These are phyloP conservation scores for Aspergillus hancockii DNA, from an alignment of 495 filamentous ascomycete species.

Conservation along the genomic window DNA sequence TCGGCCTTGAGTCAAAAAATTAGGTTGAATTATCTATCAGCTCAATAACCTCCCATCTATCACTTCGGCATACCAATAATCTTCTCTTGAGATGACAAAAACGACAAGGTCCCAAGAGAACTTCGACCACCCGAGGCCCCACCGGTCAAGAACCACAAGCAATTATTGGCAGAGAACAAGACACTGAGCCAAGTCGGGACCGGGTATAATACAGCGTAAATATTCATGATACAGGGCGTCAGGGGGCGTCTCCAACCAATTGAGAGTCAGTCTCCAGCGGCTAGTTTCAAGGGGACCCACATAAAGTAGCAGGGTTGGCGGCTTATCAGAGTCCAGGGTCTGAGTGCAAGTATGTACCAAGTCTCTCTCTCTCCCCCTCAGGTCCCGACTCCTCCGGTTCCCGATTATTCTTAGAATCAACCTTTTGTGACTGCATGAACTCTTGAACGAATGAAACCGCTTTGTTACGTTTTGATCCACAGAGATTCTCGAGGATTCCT, in stretches of 20 bases:
- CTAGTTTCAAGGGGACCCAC: slow-evolving; percentile 14
- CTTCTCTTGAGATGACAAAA: background rate
- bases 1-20: too few species aligned
- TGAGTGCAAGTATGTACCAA: background rate
- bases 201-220: background rate
- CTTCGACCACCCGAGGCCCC: background rate
- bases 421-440: background rate
- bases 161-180: slow-evolving; percentile 22
- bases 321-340: background rate
- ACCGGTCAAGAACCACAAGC: slow-evolving; percentile 15
- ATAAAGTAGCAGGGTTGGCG: background rate
- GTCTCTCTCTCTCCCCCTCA: background rate
- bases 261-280: background rate
- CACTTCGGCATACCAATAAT: background rate
- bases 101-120: background rate
- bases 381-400: background rate
- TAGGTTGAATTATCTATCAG: too few species aligned
- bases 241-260: slow-evolving; percentile 1
- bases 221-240: background rate
- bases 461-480: too few species aligned
- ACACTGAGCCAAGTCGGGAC: slow-evolving; percentile 8
- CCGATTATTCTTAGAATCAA: slow-evolving; percentile 1
- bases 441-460: too few species aligned
- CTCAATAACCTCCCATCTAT: too few species aligned
- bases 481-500: too few species aligned